Percentiles rank a stretch among this genome's conserved stretches.
These are phyloP conservation scores for Asterochloris sp. DNA, from an alignment of 139 green algal species.

Conservation along the genomic window DNA sequence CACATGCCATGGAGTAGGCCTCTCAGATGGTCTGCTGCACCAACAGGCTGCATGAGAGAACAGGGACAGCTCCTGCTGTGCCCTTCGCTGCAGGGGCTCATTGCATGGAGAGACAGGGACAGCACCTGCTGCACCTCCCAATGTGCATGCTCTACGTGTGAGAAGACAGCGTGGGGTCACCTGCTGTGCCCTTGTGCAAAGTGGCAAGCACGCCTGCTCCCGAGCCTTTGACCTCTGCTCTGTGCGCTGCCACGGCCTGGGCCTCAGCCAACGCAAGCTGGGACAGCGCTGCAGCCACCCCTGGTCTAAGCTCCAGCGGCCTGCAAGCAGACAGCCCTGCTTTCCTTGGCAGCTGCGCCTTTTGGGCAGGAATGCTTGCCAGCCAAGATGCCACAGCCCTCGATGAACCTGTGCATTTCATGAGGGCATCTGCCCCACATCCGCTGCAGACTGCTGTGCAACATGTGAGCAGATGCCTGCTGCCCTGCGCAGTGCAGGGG, in stretches of 20 bases:
- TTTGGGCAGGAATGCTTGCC: background rate
- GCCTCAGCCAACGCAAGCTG: slow-evolving; percentile 22
- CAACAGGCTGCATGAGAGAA: background rate
- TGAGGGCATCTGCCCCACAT: background rate
- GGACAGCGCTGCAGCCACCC: background rate
- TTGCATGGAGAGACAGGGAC: background rate
- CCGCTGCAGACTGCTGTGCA: background rate
- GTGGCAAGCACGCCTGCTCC: slow-evolving; percentile 2
- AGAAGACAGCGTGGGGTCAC: background rate
- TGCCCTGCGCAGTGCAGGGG: background rate
- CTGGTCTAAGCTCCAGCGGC: slow-evolving; percentile 4
- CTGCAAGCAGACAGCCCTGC: slow-evolving; percentile 1
- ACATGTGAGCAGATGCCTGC: background rate
- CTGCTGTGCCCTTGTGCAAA: slow-evolving; percentile 13
- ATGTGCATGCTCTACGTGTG: background rate
- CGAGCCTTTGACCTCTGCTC: slow-evolving; percentile 23
- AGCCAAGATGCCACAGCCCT: background rate
- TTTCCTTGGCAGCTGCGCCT: background rate
- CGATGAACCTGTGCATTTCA: background rate
- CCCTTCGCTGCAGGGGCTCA: background rate
- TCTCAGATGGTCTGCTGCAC: background rate
- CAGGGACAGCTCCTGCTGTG: background rate
- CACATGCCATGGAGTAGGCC: background rate
- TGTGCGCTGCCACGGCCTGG: slow-evolving; percentile 27
- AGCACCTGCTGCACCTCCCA: background rate